A percentile compares a stretch with the other conserved stretches of the same genome.
Evolutionary conservation across 768 basidiomycete species (phyloP).

Genomic region (Boletus reticulatus): DNA sequence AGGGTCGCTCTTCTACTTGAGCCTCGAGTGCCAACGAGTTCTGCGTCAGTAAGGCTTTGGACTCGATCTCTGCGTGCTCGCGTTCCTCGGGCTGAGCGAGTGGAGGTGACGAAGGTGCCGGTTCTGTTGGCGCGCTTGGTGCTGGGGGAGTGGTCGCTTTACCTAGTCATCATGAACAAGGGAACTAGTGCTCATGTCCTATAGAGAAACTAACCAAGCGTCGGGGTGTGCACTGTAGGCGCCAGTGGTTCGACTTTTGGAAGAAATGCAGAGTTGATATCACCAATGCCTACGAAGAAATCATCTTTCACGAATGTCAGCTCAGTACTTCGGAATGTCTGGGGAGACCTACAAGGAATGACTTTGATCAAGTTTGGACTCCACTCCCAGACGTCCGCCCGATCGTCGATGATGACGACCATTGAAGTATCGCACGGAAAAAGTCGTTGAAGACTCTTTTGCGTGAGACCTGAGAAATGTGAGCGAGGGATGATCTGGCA

Average conservation of each 20-base stretch:
- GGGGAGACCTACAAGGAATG: conserved; percentile 73
- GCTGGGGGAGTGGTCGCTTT: conserved; percentile 13
- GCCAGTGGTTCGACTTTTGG: conserved; percentile 65
- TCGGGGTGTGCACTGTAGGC: conserved; percentile 23
- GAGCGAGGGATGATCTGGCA: conserved; percentile 4
- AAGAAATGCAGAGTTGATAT: conserved; percentile 94
- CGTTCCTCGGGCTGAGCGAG: conserved; percentile 34
- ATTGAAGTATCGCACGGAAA: conserved; percentile 98
- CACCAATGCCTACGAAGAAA: conserved; percentile 97
- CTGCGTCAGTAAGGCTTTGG: conserved; percentile 59
- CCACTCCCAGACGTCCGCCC: conserved; percentile 98
- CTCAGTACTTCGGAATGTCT: neutral
- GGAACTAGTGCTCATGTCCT: neutral
- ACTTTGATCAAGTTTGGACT: conserved; percentile 96
- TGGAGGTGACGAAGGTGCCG: conserved; percentile 12
- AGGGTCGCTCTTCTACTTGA: conserved; percentile 80
- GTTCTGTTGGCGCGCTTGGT: conserved; percentile 16
- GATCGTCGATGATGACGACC: conserved; percentile 99
- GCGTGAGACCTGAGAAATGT: conserved; percentile 65
- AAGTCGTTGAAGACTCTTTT: conserved; percentile 87
- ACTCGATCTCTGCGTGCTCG: conserved; percentile 44
- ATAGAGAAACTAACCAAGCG: conserved; percentile 19
- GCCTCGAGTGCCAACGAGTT: conserved; percentile 79
- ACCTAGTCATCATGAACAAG: conserved; percentile 19
- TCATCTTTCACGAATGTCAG: conserved; percentile 59